phyloP scores from a whole-genome alignment of 2,329 filamentous ascomycete genomes.

The Capronia coronata region DNA sequence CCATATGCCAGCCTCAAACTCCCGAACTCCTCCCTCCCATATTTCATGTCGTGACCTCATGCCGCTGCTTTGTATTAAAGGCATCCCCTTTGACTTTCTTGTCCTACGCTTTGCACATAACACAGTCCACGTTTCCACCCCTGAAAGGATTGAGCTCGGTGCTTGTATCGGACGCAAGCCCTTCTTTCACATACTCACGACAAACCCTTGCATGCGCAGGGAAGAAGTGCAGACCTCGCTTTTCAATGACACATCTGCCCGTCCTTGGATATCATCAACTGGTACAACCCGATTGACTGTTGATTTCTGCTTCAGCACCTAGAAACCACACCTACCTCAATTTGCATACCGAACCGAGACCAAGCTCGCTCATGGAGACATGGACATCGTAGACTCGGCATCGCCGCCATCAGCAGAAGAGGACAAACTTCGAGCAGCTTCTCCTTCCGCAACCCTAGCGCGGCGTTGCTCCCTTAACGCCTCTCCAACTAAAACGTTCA shows the following conservation, averaged over 20 bases:
- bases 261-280: background rate
- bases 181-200: no score
- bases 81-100: no score
- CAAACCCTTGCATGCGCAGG: no score
- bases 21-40: background rate
- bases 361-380: background rate
- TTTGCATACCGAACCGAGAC: background rate
- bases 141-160: background rate
- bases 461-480: conserved; percentile 2
- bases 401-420: conserved; percentile 4
- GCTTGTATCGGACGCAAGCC: background rate
- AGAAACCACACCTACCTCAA: background rate
- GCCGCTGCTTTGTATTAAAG: no score
- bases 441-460: background rate
- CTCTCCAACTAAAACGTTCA: conserved; percentile 8
- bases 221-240: background rate
- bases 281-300: background rate
- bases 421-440: conserved; percentile 2
- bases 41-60: background rate
- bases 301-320: background rate
- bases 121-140: background rate
- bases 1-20: background rate
- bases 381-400: conserved; percentile 4
- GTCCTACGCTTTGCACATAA: background rate
- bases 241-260: background rate